phyloP scores from a whole-genome alignment of 140 eudicot species.

The Cichorium intybus region DNA sequence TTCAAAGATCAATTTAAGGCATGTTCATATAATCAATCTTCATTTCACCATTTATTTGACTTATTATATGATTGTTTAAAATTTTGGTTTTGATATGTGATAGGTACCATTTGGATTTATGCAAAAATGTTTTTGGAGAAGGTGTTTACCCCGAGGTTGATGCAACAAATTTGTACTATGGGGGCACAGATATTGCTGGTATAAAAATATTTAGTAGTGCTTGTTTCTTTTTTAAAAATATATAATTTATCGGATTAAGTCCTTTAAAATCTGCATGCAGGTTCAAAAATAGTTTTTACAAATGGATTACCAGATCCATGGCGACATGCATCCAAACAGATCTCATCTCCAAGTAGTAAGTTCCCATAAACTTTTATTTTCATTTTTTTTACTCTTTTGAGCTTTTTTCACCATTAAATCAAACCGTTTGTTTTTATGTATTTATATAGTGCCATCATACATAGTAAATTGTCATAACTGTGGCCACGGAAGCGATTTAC shows the following conservation, averaged over 20 bases:
- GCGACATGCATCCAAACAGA: conserved; percentile 97
- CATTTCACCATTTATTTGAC: background rate
- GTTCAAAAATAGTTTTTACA: conserved; percentile 82
- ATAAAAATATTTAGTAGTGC: background rate
- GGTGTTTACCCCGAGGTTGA: conserved; percentile 79
- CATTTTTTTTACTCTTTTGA: background rate
- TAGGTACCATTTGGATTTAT: conserved; percentile 97
- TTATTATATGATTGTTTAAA: background rate
- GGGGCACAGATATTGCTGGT: conserved; percentile 95
- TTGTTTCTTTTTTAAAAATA: background rate
- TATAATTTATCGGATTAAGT: too few relatives aligned
- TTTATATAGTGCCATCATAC: conserved; percentile 76
- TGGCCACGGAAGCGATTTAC: conserved; percentile 85
- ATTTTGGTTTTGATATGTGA: conserved; percentile 17
- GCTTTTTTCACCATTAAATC: conserved; percentile 2
- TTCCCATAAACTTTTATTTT: conserved; percentile 11
- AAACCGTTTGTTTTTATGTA: background rate
- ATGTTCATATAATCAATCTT: conserved; percentile 7
- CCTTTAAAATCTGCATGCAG: conserved; percentile 35
- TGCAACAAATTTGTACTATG: conserved; percentile 83
- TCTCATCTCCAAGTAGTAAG: conserved; percentile 76
- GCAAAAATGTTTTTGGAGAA: conserved; percentile 91
- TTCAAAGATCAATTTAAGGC: conserved; percentile 60
- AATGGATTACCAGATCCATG: conserved; percentile 99
- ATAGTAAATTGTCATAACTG: conserved; percentile 66